Percentiles rank a stretch among this genome's conserved stretches.
phyloP scores from a whole-genome alignment of 1,139 yeast species.

The Candida sp. region DNA sequence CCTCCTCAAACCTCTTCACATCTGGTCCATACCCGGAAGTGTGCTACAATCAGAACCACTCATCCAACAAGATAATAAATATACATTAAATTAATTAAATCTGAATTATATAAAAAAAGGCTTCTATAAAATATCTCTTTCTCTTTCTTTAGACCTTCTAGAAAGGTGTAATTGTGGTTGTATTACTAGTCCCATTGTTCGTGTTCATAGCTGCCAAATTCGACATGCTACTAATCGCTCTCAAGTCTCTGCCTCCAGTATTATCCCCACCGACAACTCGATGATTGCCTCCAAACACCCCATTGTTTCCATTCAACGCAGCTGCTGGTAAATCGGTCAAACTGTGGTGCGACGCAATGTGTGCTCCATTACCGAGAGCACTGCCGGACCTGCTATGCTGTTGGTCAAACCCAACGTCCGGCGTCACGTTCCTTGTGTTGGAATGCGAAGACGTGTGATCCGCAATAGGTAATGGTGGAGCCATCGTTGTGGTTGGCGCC shows the following conservation, averaged over 20 bases:
- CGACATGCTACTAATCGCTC: conserved; percentile 44
- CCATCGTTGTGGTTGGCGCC: conserved; percentile 8
- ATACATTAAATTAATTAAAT: no score
- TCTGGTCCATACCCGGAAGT: no score
- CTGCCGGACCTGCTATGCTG: conserved; percentile 17
- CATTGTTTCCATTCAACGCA: conserved; percentile 7
- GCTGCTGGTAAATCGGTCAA: conserved; percentile 36
- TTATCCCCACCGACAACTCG: neutral
- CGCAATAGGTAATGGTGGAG: conserved; percentile 1
- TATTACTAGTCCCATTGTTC: neutral
- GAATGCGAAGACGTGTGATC: neutral
- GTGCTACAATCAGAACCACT: no score
- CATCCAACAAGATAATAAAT: no score
- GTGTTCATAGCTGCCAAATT: conserved; percentile 23
- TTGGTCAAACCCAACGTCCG: conserved; percentile 20
- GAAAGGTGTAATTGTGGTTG: neutral
- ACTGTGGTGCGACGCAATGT: conserved; percentile 23
- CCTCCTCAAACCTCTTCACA: no score
- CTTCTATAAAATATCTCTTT: no score
- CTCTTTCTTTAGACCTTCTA: neutral
- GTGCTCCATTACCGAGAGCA: neutral
- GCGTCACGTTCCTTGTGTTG: neutral
- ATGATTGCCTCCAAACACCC: neutral
- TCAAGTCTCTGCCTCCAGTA: conserved; percentile 22
- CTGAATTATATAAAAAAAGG: no score